Conservation (phyloP, 2,329 filamentous ascomycete species). For the Byssothecium circinans region DNA sequence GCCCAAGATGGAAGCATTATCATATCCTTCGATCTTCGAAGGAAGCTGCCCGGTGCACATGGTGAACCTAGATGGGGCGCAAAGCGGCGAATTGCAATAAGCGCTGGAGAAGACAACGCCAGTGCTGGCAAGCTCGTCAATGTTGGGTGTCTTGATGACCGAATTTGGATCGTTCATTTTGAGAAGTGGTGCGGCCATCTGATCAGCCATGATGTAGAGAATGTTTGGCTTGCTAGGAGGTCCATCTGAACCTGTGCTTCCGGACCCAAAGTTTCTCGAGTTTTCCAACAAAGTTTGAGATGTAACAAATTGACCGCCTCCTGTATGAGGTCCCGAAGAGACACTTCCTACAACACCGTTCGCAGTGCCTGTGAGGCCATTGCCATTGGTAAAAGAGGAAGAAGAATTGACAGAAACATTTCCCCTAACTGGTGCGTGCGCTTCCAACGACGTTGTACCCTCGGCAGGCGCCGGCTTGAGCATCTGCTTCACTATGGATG, state of each 20-base stretch:
- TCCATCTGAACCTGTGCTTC: slow-evolving; percentile 11
- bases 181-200: slow-evolving; percentile 85
- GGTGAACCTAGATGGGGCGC: slow-evolving; percentile 88
- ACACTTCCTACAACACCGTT: slow-evolving; percentile 13
- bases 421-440: slow-evolving; percentile 20
- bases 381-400: slow-evolving; percentile 16
- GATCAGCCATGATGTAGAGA: slow-evolving; percentile 95
- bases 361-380: slow-evolving; percentile 4
- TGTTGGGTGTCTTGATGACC: slow-evolving; percentile 88
- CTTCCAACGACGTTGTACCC: slow-evolving; percentile 25
- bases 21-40: slow-evolving; percentile 87
- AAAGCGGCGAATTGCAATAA: slow-evolving; percentile 91
- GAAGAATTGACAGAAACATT: slow-evolving; percentile 18
- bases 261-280: slow-evolving; percentile 29
- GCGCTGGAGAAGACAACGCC: slow-evolving; percentile 91
- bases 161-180: slow-evolving; percentile 90
- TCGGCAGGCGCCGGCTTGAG: slow-evolving; percentile 11
- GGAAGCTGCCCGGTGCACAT: slow-evolving; percentile 92
- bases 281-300: slow-evolving; percentile 30
- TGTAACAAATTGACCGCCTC: slow-evolving; percentile 27
- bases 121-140: slow-evolving; percentile 77
- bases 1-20: slow-evolving; percentile 83
- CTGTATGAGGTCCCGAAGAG: slow-evolving; percentile 13
- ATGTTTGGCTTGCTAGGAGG: slow-evolving; percentile 65
- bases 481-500: slow-evolving; percentile 19